Percentiles rank a stretch among this genome's conserved stretches.
Conservation (phyloP, 192 early-diverging fungal species). For the Backusella psychrophila region DNA sequence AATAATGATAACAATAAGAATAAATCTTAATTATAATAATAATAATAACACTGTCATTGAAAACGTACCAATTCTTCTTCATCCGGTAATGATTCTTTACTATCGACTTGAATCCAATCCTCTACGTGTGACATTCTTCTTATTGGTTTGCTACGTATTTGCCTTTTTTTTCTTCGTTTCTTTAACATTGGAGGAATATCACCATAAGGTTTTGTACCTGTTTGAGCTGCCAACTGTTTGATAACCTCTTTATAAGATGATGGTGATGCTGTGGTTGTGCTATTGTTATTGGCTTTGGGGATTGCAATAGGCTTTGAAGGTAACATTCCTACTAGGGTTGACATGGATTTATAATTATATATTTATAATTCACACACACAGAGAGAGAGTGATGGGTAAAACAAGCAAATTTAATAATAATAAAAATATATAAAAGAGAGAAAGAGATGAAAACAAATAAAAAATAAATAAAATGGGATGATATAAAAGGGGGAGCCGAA, state of each 20-base stretch:
- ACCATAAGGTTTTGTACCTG: slow-evolving; percentile 32
- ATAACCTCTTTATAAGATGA: slow-evolving; percentile 33
- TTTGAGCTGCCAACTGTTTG: slow-evolving; percentile 31
- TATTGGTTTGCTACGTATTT: slow-evolving; percentile 2
- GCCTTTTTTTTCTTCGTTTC: slow-evolving; percentile 22
- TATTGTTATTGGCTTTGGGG: neutral
- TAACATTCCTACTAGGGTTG: neutral
- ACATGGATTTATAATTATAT: neutral
- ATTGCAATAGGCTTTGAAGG: slow-evolving; percentile 17
- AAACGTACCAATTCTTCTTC: slow-evolving; percentile 37
- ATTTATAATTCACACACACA: neutral
- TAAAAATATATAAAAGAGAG: neutral
- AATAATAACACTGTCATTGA: too few relatives aligned
- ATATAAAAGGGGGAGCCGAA: neutral
- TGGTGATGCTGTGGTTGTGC: neutral
- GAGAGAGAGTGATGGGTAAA: neutral
- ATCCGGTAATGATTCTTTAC: slow-evolving; percentile 37
- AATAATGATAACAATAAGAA: too few relatives aligned
- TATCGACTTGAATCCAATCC: slow-evolving; percentile 35
- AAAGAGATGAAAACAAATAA: neutral
- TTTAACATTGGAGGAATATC: slow-evolving; percentile 33
- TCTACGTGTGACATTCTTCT: slow-evolving; percentile 41
- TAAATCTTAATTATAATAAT: neutral
- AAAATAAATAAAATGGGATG: neutral
- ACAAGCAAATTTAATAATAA: neutral